phyloP scores from a whole-genome alignment of 192 early-diverging fungal genomes.

The Fimicolochytrium jonesii region DNA sequence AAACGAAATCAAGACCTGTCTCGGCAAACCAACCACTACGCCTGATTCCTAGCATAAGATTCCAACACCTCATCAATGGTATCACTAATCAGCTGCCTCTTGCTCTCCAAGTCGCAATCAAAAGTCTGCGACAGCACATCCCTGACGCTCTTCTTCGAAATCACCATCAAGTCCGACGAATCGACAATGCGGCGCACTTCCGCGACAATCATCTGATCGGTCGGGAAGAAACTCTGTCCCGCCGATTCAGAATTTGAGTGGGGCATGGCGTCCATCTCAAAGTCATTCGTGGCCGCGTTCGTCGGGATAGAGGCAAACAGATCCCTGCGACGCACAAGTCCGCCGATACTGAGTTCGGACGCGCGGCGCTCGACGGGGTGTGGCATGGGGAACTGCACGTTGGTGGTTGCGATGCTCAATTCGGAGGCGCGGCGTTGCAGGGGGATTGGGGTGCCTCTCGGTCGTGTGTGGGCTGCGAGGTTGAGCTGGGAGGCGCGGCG shows the following conservation, averaged over 20 bases:
- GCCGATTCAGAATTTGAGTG: not conserved
- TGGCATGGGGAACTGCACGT: conserved; percentile 19
- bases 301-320: not conserved
- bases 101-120: conserved; percentile 65
- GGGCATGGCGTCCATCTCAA: not conserved
- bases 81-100: conserved; percentile 77
- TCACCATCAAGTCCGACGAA: conserved; percentile 79
- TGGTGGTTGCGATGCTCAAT: not conserved
- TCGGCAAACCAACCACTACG: too few relatives aligned
- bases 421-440: conserved; percentile 5
- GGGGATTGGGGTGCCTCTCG: not conserved
- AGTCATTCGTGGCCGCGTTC: not conserved
- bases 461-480: too few relatives aligned
- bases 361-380: conserved; percentile 23
- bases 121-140: conserved; percentile 69
- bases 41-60: too few relatives aligned
- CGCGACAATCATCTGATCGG: conserved; percentile 63
- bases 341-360: conserved; percentile 17
- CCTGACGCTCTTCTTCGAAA: conserved; percentile 85
- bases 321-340: conserved; percentile 7
- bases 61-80: conserved; percentile 55
- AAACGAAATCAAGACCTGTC: too few relatives aligned
- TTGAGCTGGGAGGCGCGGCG: conserved; percentile 15
- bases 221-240: conserved; percentile 22
- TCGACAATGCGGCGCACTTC: conserved; percentile 73